Conservation (phyloP, 768 basidiomycete genomes). For the Butyriboletus loyo region DNA sequence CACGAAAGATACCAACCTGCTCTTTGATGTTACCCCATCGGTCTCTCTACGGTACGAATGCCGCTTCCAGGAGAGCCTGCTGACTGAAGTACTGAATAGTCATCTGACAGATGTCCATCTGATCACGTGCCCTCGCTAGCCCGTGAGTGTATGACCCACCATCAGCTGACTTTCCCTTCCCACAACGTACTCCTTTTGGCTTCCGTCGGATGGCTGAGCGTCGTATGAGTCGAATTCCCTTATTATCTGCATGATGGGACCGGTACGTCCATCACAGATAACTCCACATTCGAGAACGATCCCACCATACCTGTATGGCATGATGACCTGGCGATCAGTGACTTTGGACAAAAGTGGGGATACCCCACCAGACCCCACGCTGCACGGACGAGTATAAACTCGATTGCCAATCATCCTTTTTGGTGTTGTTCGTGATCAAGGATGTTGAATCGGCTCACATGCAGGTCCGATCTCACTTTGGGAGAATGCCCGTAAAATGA, state of each 20-base stretch:
- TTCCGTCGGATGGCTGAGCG: background rate
- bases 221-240: background rate
- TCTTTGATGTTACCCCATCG: constrained; percentile 11
- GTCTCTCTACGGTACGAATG: background rate
- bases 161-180: background rate
- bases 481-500: background rate
- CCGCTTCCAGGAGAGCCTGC: background rate
- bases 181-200: constrained; percentile 8
- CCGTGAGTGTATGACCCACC: background rate
- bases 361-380: background rate
- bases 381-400: background rate
- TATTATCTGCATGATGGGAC: background rate
- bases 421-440: background rate
- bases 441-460: background rate
- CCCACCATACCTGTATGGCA: background rate
- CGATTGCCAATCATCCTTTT: background rate
- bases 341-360: background rate
- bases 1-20: background rate
- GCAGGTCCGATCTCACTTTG: background rate
- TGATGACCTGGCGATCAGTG: background rate
- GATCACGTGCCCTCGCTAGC: background rate
- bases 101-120: background rate
- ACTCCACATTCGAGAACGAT: background rate
- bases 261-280: background rate
- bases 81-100: background rate